Evolutionary conservation across 495 filamentous ascomycete genomes (phyloP).

Genomic region (Aspergillus nidulans): DNA sequence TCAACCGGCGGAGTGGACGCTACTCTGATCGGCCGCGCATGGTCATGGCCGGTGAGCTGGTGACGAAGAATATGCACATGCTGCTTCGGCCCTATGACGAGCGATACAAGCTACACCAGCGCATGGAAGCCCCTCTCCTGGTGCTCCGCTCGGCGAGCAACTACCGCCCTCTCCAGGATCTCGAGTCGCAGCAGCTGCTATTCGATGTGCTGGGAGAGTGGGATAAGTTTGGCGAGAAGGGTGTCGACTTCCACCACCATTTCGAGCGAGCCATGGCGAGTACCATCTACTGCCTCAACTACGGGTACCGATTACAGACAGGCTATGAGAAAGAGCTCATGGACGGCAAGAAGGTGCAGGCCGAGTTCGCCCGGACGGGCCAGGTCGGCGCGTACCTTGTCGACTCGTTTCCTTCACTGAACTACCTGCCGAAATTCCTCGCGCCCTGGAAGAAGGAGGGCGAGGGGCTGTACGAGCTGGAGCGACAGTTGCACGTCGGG

Average conservation of each 20-base stretch:
- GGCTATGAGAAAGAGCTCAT: slow-evolving; percentile 17
- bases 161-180: slow-evolving; percentile 35
- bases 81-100: slow-evolving; percentile 39
- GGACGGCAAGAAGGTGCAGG: slow-evolving; percentile 2
- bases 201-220: slow-evolving; percentile 12
- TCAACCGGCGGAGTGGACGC: slow-evolving; percentile 18
- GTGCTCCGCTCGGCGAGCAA: slow-evolving; percentile 30
- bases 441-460: slow-evolving; percentile 26
- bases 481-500: slow-evolving; percentile 10
- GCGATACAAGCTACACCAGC: slow-evolving; percentile 37
- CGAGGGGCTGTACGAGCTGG: slow-evolving; percentile 7
- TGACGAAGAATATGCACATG: slow-evolving; percentile 31
- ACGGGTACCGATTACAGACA: slow-evolving; percentile 25
- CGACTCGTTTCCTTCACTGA: slow-evolving; percentile 27
- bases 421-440: slow-evolving; percentile 20
- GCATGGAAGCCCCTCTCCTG: slow-evolving; percentile 25
- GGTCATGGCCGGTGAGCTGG: slow-evolving; percentile 17
- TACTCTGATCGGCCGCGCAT: slow-evolving; percentile 24
- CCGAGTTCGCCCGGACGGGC: slow-evolving; percentile 15
- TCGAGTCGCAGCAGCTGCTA: slow-evolving; percentile 29
- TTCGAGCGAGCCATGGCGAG: slow-evolving; percentile 22
- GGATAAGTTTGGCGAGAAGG: not conserved
- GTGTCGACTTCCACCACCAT: slow-evolving; percentile 14
- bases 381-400: slow-evolving; percentile 26
- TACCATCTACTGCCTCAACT: slow-evolving; percentile 23